Evolutionary conservation across 2,329 filamentous ascomycete genomes (phyloP).

Genomic region (Lecanoromycetidae sp.): DNA sequence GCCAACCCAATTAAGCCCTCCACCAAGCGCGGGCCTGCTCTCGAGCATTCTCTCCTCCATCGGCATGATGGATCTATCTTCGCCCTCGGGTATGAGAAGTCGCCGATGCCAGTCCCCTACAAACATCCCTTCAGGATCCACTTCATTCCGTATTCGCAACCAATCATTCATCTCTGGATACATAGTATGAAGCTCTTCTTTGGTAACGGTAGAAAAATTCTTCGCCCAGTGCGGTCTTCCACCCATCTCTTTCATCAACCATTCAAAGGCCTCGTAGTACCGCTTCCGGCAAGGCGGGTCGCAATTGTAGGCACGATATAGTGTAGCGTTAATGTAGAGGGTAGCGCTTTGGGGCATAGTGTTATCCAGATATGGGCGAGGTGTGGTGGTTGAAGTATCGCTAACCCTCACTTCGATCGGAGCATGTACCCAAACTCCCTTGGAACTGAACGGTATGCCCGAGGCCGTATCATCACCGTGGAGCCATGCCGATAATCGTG

Average conservation of each 20-base stretch:
- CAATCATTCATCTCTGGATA: constrained; percentile 58
- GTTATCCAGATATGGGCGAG: constrained; percentile 60
- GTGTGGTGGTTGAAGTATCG: constrained; percentile 47
- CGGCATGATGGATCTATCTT: constrained; percentile 21
- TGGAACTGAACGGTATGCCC: constrained; percentile 67
- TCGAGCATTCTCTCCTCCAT: constrained; percentile 34
- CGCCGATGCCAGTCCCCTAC: constrained; percentile 80
- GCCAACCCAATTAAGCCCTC: constrained; percentile 14
- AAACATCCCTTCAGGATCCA: constrained; percentile 76
- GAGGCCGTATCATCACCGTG: constrained; percentile 58
- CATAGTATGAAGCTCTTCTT: constrained; percentile 50
- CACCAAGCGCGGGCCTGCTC: constrained; percentile 3
- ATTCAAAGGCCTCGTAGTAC: constrained; percentile 86
- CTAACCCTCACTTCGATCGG: constrained; percentile 82
- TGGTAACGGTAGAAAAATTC: constrained; percentile 57
- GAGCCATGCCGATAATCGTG: constrained; percentile 75
- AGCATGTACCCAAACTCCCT: constrained; percentile 73
- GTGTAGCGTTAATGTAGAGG: constrained; percentile 78
- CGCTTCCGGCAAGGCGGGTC: constrained; percentile 64
- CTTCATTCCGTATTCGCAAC: constrained; percentile 54
- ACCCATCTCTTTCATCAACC: constrained; percentile 74
- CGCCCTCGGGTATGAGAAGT: constrained; percentile 40
- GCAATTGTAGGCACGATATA: constrained; percentile 68
- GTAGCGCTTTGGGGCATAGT: constrained; percentile 57
- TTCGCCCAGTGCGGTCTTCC: constrained; percentile 86